These are phyloP conservation scores for Rhodotorula sp. DNA, from an alignment of 1,284 basidiomycete genomes.

Conservation along the genomic window DNA sequence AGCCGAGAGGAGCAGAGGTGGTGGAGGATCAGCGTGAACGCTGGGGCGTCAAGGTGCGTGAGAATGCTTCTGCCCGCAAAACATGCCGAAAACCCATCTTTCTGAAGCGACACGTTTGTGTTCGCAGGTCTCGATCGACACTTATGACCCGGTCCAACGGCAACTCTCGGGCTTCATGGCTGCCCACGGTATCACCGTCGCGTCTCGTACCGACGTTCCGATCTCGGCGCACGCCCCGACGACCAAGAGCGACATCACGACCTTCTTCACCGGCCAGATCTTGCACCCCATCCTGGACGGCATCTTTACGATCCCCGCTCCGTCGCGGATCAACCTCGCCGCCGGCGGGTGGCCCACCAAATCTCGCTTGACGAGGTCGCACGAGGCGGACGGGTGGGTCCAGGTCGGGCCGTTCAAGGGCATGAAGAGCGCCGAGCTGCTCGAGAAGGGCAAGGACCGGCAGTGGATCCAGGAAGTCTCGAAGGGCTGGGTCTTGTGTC, in stretches of 20 bases:
- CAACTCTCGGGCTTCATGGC: slow-evolving; percentile 31
- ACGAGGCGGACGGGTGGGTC: slow-evolving; percentile 32
- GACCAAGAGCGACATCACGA: slow-evolving; percentile 17
- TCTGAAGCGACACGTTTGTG: neutral
- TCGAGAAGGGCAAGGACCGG: neutral
- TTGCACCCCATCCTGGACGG: slow-evolving; percentile 25
- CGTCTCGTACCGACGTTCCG: neutral
- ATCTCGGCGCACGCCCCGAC: neutral
- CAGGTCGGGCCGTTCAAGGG: slow-evolving; percentile 37
- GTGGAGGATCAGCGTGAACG: slow-evolving; percentile 18
- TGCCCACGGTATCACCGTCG: slow-evolving; percentile 24
- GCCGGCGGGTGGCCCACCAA: neutral
- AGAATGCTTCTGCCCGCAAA: neutral
- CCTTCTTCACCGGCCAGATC: slow-evolving; percentile 33
- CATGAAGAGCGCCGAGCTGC: slow-evolving; percentile 22
- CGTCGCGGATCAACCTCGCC: neutral
- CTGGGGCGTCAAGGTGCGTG: slow-evolving; percentile 34
- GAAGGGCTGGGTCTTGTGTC: slow-evolving; percentile 34
- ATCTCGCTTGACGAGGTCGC: slow-evolving; percentile 10
- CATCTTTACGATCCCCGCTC: slow-evolving; percentile 14
- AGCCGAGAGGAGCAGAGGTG: neutral
- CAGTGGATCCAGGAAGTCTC: slow-evolving; percentile 27
- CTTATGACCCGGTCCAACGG: slow-evolving; percentile 8
- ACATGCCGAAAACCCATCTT: neutral
- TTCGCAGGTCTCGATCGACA: slow-evolving; percentile 29